Evolutionary conservation across 2,329 filamentous ascomycete species (phyloP).

Genomic region (Beauveria medogensis): DNA sequence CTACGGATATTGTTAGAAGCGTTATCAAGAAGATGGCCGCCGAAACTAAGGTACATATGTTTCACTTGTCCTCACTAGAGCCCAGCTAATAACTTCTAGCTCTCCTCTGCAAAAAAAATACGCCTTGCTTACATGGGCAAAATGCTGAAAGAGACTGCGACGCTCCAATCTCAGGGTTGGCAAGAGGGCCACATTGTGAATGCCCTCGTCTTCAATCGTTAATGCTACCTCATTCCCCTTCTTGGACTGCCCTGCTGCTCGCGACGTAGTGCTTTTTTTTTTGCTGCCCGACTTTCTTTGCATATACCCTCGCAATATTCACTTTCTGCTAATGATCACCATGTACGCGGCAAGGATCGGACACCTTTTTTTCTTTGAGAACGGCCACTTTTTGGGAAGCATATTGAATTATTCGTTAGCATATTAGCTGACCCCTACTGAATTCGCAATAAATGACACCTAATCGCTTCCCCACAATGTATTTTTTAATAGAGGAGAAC

Average conservation of each 20-base stretch:
- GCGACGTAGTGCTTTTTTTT: not conserved
- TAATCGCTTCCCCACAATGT: not conserved
- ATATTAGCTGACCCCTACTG: not conserved
- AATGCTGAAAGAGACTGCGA: constrained; percentile 60
- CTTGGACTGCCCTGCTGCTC: not conserved
- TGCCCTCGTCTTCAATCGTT: constrained; percentile 56
- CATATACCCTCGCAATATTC: constrained; percentile 7
- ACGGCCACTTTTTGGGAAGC: not conserved
- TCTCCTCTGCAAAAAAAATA: constrained; percentile 51
- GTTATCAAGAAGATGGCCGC: constrained; percentile 56
- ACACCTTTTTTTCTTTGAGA: not conserved
- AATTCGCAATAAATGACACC: not conserved
- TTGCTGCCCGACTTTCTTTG: not conserved
- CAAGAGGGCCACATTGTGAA: constrained; percentile 67
- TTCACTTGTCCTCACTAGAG: not conserved
- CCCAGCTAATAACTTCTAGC: constrained; percentile 29
- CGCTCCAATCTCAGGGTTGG: constrained; percentile 66
- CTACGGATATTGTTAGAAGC: constrained; percentile 55
- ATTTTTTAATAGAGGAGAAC: not conserved
- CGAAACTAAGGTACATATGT: constrained; percentile 50
- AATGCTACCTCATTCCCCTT: constrained; percentile 14
- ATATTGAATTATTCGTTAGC: not conserved
- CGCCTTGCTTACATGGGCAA: constrained; percentile 75
- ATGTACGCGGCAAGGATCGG: not conserved
- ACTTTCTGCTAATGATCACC: not conserved